A percentile compares a stretch with the other conserved stretches of the same genome.
These are phyloP conservation scores for Sarocladiaceae sp. DNA, from an alignment of 2,329 filamentous ascomycete genomes.

Conservation along the genomic window DNA sequence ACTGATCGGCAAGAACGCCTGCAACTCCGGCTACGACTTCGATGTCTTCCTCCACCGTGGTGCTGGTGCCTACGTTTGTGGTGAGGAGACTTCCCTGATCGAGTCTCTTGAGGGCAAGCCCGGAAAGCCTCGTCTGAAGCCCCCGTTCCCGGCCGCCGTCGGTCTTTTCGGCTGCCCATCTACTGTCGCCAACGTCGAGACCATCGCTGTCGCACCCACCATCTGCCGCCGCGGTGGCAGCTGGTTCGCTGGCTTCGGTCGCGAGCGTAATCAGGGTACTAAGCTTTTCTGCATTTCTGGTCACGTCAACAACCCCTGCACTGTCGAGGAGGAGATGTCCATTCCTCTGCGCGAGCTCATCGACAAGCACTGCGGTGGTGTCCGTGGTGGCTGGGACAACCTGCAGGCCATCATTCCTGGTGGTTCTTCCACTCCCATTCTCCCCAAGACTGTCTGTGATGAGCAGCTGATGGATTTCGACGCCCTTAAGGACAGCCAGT, in stretches of 20 bases:
- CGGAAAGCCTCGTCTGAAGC: constrained; percentile 97
- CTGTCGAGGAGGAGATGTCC: constrained; percentile 99
- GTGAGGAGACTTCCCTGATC: constrained; percentile 96
- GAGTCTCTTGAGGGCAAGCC: constrained; percentile 98
- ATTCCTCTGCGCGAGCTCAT: constrained; percentile 94
- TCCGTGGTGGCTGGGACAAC: constrained; percentile 96
- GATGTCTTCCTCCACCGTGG: constrained; percentile 95
- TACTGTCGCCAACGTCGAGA: constrained; percentile 97
- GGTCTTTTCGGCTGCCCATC: constrained; percentile 97
- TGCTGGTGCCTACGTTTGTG: constrained; percentile 95
- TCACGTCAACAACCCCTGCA: constrained; percentile 97
- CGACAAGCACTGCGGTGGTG: constrained; percentile 96
- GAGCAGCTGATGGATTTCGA: constrained; percentile 99
- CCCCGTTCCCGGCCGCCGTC: constrained; percentile 93
- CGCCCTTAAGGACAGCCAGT: constrained; percentile 94
- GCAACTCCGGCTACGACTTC: constrained; percentile 93
- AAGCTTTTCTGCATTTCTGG: constrained; percentile 99
- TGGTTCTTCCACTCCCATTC: constrained; percentile 91
- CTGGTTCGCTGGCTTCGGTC: constrained; percentile 93
- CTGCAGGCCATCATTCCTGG: constrained; percentile 91
- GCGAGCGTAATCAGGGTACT: constrained; percentile 92
- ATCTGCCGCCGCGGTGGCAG: constrained; percentile 86
- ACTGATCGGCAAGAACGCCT: constrained; percentile 96
- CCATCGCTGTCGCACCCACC: constrained; percentile 87
- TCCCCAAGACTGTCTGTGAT: constrained; percentile 85